Percentiles rank a stretch among this genome's conserved stretches.
phyloP scores from a whole-genome alignment of 345 rosid species.

The Leavenworthia alabamica region DNA sequence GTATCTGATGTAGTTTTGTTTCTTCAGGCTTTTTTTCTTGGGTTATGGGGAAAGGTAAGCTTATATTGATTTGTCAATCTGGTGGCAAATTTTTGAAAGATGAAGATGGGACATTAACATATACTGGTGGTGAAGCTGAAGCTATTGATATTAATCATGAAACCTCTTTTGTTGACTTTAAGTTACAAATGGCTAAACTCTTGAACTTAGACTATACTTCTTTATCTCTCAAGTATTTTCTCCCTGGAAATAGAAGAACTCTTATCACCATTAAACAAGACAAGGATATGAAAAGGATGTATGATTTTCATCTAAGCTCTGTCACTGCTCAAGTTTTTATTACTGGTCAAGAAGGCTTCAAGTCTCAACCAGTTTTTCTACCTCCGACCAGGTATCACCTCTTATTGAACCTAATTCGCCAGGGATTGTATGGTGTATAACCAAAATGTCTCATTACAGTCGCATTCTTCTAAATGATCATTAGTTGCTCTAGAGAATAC shows the following conservation, averaged over 20 bases:
- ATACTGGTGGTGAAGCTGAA: slow-evolving; percentile 81
- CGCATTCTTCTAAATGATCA: background rate
- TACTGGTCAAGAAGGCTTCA: slow-evolving; percentile 56
- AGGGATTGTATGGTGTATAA: background rate
- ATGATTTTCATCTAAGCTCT: slow-evolving; percentile 52
- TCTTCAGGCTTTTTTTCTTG: slow-evolving; percentile 10
- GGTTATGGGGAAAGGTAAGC: slow-evolving; percentile 74
- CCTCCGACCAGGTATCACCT: slow-evolving; percentile 44
- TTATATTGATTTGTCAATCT: slow-evolving; percentile 76
- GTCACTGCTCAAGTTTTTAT: slow-evolving; percentile 75
- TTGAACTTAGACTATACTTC: slow-evolving; percentile 57
- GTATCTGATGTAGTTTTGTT: background rate
- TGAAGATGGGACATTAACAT: slow-evolving; percentile 61
- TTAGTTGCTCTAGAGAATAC: background rate
- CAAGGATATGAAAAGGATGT: slow-evolving; percentile 77
- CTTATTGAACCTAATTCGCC: background rate
- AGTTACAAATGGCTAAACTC: slow-evolving; percentile 63
- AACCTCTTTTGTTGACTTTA: slow-evolving; percentile 59
- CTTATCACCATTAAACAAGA: slow-evolving; percentile 66
- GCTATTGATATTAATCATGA: slow-evolving; percentile 65
- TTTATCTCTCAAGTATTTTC: slow-evolving; percentile 77
- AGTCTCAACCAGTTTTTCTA: slow-evolving; percentile 24
- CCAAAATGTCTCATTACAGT: background rate
- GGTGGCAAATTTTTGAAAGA: slow-evolving; percentile 67
- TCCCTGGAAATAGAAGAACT: slow-evolving; percentile 67